Evolutionary conservation across 306 rosid species (phyloP).

Genomic region (Trichosanthes truncata): DNA sequence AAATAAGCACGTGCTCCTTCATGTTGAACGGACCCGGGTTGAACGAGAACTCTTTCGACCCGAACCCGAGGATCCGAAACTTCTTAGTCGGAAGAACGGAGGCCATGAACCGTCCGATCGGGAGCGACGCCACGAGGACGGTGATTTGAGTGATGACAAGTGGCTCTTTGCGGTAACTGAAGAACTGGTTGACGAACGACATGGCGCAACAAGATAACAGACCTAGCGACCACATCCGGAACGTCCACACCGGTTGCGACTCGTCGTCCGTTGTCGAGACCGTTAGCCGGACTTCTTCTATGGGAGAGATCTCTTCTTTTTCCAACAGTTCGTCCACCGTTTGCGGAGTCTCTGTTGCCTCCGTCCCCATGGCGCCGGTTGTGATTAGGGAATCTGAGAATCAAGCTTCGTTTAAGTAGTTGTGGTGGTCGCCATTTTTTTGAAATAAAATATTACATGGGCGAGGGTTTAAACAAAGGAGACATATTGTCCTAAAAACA

Average conservation of each 20-base stretch:
- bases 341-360: background rate
- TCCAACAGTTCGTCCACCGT: background rate
- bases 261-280: conserved; percentile 57
- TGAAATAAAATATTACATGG: too few species aligned
- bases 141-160: conserved; percentile 51
- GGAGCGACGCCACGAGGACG: conserved; percentile 57
- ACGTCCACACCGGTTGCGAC: conserved; percentile 68
- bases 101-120: conserved; percentile 64
- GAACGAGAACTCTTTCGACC: conserved; percentile 25
- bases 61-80: conserved; percentile 39
- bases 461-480: too few species aligned
- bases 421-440: background rate
- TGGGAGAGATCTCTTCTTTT: conserved; percentile 44
- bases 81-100: conserved; percentile 26
- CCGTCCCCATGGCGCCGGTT: conserved; percentile 1
- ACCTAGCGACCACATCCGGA: conserved; percentile 80
- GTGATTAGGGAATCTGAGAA: background rate
- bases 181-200: conserved; percentile 76
- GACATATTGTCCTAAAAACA: too few species aligned
- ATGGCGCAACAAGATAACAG: conserved; percentile 43
- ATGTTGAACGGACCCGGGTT: conserved; percentile 85
- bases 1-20: conserved; percentile 74
- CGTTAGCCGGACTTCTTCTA: conserved; percentile 59
- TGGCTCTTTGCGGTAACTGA: conserved; percentile 60
- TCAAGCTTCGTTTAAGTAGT: background rate